Base-by-base conservation (phyloP, 371 early-diverging fungal species). In the Mucor piriformis region DNA sequence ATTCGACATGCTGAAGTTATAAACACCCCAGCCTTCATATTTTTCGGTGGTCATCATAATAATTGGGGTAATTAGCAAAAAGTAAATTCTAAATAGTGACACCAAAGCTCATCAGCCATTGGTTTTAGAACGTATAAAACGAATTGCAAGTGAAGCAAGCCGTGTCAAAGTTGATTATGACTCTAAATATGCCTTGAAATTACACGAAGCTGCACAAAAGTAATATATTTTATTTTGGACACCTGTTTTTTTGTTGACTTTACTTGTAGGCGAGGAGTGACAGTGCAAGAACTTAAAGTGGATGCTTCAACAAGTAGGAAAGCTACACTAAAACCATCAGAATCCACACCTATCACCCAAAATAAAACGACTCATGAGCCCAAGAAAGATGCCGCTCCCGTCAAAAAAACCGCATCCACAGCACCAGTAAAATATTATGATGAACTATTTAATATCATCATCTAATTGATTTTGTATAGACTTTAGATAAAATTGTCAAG, bases 401-500 rank as follows among this genome's bases (percentile, higher is more conserved):
- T 29, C 29, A 29, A 29, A 29, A 29, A 8, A 29, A 29, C 29
- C 20, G 61, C 67, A 29, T 70, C 83, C 49, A 48, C 69, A 66
- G 64, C 87, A 67, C 61, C 77, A 66, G 53, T 78, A 40, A 23
- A 25, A 6, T 21, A 40, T 23, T 5, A 11, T 11, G 38, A 4
- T 4, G 4, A 15, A n/a, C 12, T 10, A n/a, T 37, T 10, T 5
- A 5, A 6, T 13, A 37, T 5, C 3, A 37, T 3, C n/a, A 37
- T 6, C n/a, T 15, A 37, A 37, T 11, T n/a, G n/a, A 15, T 6
- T 29, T 11, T 4, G 3, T 5, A n/a, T 70, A 88, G 86, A 70
- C 87, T 0, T 68, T 96, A 59, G 85, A 88, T 58, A 85, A 91
- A 67, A 86, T 95, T 53, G 76, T 95, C 61, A 85, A 88, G 52